Evolutionary conservation across 2,329 filamentous ascomycete species (phyloP).

Genomic region (Chalaropsis thielavioides): DNA sequence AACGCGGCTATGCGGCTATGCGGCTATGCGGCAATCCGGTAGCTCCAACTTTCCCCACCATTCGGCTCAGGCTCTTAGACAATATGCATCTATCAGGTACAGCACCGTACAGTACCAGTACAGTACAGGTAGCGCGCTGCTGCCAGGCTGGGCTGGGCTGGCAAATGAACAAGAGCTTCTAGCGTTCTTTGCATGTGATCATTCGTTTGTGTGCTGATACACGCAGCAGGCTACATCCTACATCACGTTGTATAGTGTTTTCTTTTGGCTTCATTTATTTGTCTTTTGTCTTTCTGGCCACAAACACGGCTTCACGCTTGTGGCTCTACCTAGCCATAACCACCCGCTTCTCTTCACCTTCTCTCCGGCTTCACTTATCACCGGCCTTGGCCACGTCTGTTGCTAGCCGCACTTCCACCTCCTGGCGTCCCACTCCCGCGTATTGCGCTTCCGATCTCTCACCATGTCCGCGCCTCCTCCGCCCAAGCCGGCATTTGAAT

Average conservation of each 20-base stretch:
- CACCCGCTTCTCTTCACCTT: not conserved
- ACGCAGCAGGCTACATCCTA: not conserved
- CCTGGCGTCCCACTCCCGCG: not conserved
- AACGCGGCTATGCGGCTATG: not conserved
- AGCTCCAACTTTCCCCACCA: not conserved
- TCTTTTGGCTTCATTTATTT: not conserved
- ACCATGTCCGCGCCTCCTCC: slow-evolving; percentile 12
- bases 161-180: not conserved
- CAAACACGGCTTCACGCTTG: too few species aligned
- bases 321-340: not conserved
- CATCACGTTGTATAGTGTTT: not conserved
- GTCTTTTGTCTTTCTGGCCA: not conserved
- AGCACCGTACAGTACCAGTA: not conserved
- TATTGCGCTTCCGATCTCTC: not conserved
- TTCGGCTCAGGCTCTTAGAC: not conserved
- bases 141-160: not conserved
- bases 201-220: not conserved
- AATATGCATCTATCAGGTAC: slow-evolving; percentile 1
- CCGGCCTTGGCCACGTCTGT: too few species aligned
- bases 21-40: not conserved
- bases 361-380: not conserved
- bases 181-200: not conserved
- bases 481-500: slow-evolving; percentile 18
- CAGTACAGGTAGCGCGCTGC: not conserved
- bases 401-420: not conserved